phyloP scores from a whole-genome alignment of 495 filamentous ascomycete genomes.

The Trichoderma asperelloides region DNA sequence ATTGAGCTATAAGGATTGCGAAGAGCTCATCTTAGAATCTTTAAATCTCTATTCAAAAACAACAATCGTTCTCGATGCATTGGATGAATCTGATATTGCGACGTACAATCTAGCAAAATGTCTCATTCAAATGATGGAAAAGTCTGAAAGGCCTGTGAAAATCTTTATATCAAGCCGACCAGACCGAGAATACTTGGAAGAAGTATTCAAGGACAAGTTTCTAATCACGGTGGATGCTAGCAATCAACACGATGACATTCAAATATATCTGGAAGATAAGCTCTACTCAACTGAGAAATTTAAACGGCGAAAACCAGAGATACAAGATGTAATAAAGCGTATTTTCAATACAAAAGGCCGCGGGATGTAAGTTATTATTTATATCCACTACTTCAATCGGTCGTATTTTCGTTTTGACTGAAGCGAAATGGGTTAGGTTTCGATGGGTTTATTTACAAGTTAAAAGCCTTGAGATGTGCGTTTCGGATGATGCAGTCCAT shows the following conservation, averaged over 20 bases:
- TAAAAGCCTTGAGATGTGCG: conserved; percentile 20
- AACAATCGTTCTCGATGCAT: conserved; percentile 17
- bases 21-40: conserved; percentile 13
- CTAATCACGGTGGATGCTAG: conserved; percentile 28
- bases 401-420: too few species aligned
- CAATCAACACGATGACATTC: conserved; percentile 21
- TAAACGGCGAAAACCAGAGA: conserved; percentile 10
- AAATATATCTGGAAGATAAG: background rate
- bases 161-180: conserved; percentile 38
- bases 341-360: conserved; percentile 2
- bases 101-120: conserved; percentile 12
- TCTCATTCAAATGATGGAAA: conserved; percentile 16
- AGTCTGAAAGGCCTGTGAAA: conserved; percentile 25
- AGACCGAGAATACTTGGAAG: conserved; percentile 23
- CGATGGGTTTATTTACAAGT: conserved; percentile 30
- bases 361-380: conserved; percentile 12
- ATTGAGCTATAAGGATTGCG: conserved; percentile 17
- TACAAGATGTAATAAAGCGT: conserved; percentile 14
- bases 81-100: conserved; percentile 18
- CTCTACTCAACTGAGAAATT: conserved; percentile 13
- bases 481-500: conserved; percentile 14
- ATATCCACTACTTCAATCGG: background rate
- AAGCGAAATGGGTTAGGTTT: conserved; percentile 13
- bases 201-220: conserved; percentile 14
- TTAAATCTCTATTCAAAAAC: conserved; percentile 15